Evolutionary conservation across 2,329 filamentous ascomycete species (phyloP).

Genomic region (Pseudogymnoascus sp.): DNA sequence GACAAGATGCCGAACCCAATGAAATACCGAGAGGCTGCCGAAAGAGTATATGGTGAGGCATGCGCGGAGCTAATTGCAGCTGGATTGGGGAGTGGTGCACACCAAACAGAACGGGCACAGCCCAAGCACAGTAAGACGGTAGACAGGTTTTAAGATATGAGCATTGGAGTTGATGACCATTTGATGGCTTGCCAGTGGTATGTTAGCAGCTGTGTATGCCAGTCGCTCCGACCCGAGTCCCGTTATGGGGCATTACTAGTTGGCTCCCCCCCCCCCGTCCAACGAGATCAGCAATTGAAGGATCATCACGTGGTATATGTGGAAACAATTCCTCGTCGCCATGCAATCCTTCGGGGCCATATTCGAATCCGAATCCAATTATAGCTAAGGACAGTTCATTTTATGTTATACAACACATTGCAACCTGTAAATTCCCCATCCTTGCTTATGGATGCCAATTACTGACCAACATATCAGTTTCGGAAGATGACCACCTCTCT

Average conservation of each 20-base stretch:
- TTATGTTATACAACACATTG: background rate
- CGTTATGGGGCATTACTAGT: background rate
- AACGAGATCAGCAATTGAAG: background rate
- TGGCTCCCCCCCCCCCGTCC: background rate
- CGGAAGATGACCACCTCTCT: background rate
- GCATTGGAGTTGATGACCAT: background rate
- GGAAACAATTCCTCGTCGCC: background rate
- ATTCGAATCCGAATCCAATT: background rate
- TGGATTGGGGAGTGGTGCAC: background rate
- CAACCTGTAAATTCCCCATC: background rate
- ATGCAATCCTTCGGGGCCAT: background rate
- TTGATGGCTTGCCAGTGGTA: background rate
- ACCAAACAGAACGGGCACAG: background rate
- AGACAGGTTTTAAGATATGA: background rate
- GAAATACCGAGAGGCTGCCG: slow-evolving; percentile 29
- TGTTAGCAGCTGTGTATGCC: background rate
- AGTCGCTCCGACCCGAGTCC: background rate
- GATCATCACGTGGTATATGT: background rate
- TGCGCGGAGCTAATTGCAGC: slow-evolving; percentile 23
- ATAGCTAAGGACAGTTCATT: background rate
- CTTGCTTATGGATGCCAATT: background rate
- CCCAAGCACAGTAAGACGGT: background rate
- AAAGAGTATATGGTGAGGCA: slow-evolving; percentile 26
- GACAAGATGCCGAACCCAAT: slow-evolving; percentile 60
- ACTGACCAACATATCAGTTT: background rate